phyloP scores from a whole-genome alignment of 2,329 filamentous ascomycete genomes.

The Rutstroemia sp. region DNA sequence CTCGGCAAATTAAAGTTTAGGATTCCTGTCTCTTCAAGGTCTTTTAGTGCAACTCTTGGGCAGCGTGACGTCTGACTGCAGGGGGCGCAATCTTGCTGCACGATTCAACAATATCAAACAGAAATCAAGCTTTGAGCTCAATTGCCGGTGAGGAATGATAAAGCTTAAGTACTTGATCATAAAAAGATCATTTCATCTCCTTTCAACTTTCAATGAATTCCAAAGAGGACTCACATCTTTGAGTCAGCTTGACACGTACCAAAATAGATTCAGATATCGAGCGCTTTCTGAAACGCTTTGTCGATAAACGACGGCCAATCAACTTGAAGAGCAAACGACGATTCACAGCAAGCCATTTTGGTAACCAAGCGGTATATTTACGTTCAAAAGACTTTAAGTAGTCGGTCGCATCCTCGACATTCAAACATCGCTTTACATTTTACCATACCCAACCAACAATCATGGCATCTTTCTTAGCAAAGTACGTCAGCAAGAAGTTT shows the following conservation, averaged over 20 bases:
- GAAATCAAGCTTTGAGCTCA: slow-evolving; percentile 6
- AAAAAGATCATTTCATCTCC: background rate
- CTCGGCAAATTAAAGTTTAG: background rate
- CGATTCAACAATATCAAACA: background rate
- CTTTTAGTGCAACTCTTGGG: no score
- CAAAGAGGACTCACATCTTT: slow-evolving; percentile 6
- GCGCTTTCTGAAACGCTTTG: slow-evolving; percentile 9
- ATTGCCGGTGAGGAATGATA: background rate
- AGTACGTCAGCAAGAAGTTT: slow-evolving; percentile 49
- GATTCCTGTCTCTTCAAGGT: background rate
- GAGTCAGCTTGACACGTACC: background rate
- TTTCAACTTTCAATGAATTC: slow-evolving; percentile 1
- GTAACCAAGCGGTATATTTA: no score
- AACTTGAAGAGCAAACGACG: slow-evolving; percentile 1
- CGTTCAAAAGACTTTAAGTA: background rate
- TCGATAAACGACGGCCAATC: background rate
- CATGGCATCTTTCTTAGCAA: slow-evolving; percentile 48
- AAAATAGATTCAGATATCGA: slow-evolving; percentile 4
- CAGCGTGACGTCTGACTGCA: slow-evolving; percentile 1
- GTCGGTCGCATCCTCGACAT: background rate
- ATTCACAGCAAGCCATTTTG: background rate
- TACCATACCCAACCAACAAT: slow-evolving; percentile 17
- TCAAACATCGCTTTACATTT: background rate
- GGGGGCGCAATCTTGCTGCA: slow-evolving; percentile 1
- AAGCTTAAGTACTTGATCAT: background rate